Percentiles rank a stretch among this genome's conserved stretches.
These are phyloP conservation scores for Auricularia sp. DNA, from an alignment of 768 basidiomycete genomes.

Conservation along the genomic window DNA sequence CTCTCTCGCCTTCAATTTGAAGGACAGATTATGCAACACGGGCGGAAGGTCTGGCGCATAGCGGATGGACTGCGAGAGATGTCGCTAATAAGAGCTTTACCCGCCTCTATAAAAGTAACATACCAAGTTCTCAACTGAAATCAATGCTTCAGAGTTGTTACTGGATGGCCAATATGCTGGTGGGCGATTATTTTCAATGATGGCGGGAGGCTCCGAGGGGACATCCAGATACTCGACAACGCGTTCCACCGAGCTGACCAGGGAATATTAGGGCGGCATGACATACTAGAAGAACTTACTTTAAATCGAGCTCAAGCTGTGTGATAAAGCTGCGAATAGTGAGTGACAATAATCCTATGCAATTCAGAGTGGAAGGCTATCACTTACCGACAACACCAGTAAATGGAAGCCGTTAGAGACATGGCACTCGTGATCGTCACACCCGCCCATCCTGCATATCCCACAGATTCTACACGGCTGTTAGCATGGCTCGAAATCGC, in stretches of 20 bases:
- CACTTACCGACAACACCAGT: slow-evolving; percentile 36
- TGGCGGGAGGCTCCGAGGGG: slow-evolving; percentile 73
- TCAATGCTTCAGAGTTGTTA: slow-evolving; percentile 42
- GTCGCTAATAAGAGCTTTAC: not conserved
- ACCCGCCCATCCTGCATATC: slow-evolving; percentile 32
- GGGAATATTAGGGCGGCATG: slow-evolving; percentile 7
- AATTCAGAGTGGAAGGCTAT: not conserved
- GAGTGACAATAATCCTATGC: not conserved
- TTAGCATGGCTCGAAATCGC: slow-evolving; percentile 36
- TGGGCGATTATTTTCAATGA: slow-evolving; percentile 63
- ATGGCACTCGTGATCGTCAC: slow-evolving; percentile 36
- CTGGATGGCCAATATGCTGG: slow-evolving; percentile 93
- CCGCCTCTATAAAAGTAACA: slow-evolving; percentile 23
- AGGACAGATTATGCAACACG: slow-evolving; percentile 68
- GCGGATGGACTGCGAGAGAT: slow-evolving; percentile 30
- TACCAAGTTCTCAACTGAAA: slow-evolving; percentile 64
- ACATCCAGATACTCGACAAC: slow-evolving; percentile 85
- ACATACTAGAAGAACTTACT: slow-evolving; percentile 35
- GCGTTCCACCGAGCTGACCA: slow-evolving; percentile 71
- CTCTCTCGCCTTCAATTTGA: slow-evolving; percentile 59
- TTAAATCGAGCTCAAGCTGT: slow-evolving; percentile 63
- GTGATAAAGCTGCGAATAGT: slow-evolving; percentile 25
- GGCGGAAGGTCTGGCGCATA: slow-evolving; percentile 79
- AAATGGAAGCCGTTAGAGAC: slow-evolving; percentile 18
- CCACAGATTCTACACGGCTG: slow-evolving; percentile 22